phyloP scores from a whole-genome alignment of 2,329 filamentous ascomycete genomes.

The Sarocladium oryzae region DNA sequence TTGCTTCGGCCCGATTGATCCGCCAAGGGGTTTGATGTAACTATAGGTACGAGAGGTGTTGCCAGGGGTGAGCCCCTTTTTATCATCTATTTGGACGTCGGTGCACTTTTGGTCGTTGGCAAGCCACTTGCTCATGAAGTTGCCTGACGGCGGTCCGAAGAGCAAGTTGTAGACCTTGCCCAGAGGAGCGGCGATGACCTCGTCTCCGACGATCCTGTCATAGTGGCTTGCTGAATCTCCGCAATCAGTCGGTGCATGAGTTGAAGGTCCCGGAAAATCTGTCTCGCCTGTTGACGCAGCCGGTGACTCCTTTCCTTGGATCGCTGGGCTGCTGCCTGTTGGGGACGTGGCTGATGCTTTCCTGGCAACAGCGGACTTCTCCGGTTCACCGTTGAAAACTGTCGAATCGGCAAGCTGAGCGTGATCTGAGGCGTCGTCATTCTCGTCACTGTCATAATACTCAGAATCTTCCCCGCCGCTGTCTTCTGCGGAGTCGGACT shows the following conservation, averaged over 20 bases:
- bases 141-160: constrained; percentile 73
- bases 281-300: constrained; percentile 31
- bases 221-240: constrained; percentile 73
- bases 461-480: constrained; percentile 70
- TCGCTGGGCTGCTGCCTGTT: constrained; percentile 35
- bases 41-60: constrained; percentile 69
- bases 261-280: constrained; percentile 79
- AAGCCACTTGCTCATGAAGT: constrained; percentile 83
- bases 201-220: constrained; percentile 79
- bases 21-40: constrained; percentile 87
- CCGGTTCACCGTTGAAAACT: constrained; percentile 43
- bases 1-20: constrained; percentile 80
- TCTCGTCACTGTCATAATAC: constrained; percentile 66
- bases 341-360: constrained; percentile 60
- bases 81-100: constrained; percentile 83
- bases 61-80: constrained; percentile 68
- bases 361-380: constrained; percentile 57
- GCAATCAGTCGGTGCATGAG: constrained; percentile 81
- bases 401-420: constrained; percentile 20
- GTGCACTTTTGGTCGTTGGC: constrained; percentile 80
- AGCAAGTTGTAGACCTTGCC: constrained; percentile 86
- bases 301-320: constrained; percentile 45
- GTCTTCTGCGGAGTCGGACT: constrained; percentile 50
- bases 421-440: constrained; percentile 65
- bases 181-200: constrained; percentile 76